Evolutionary conservation across 2,329 filamentous ascomycete species (phyloP).

Genomic region (Aureobasidium sp.): DNA sequence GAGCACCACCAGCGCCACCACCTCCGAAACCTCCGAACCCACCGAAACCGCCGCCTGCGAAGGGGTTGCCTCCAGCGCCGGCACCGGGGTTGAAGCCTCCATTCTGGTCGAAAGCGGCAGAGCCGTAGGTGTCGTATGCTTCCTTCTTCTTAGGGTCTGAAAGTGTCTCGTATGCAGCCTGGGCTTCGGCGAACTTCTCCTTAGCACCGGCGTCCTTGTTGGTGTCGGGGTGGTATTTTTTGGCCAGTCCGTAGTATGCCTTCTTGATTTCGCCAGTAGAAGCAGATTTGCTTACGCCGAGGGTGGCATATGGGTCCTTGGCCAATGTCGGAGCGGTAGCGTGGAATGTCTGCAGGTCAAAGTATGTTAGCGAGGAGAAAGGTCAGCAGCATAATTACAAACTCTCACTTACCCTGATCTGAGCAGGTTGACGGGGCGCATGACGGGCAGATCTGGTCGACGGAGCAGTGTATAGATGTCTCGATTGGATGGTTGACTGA

Average conservation of each 20-base stretch:
- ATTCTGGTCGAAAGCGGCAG: conserved; percentile 59
- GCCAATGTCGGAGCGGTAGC: conserved; percentile 45
- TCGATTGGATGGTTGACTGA: conserved; percentile 5
- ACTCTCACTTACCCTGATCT: conserved; percentile 15
- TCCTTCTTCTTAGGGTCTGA: conserved; percentile 90
- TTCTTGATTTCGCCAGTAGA: conserved; percentile 88
- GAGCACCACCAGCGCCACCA: conserved; percentile 28
- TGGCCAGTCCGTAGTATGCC: conserved; percentile 93
- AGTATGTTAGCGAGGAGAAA: conserved; percentile 11
- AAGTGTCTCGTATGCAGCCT: conserved; percentile 86
- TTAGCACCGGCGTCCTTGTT: conserved; percentile 94
- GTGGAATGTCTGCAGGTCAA: conserved; percentile 46
- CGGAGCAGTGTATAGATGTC: conserved; percentile 8
- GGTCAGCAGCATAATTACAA: conserved; percentile 10
- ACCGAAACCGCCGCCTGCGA: conserved; percentile 38
- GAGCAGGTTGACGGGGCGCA: conserved; percentile 2
- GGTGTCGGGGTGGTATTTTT: conserved; percentile 96
- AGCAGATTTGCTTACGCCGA: conserved; percentile 78
- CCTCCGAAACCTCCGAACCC: conserved; percentile 36
- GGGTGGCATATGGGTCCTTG: conserved; percentile 75
- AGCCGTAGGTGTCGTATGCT: conserved; percentile 83
- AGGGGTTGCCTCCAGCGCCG: conserved; percentile 54
- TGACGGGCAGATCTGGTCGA: conserved; percentile 6
- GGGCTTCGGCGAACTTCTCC: conserved; percentile 87
- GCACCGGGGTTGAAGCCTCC: conserved; percentile 64